Conservation (phyloP, 345 rosid genomes). For the Acer yangbiense region DNA sequence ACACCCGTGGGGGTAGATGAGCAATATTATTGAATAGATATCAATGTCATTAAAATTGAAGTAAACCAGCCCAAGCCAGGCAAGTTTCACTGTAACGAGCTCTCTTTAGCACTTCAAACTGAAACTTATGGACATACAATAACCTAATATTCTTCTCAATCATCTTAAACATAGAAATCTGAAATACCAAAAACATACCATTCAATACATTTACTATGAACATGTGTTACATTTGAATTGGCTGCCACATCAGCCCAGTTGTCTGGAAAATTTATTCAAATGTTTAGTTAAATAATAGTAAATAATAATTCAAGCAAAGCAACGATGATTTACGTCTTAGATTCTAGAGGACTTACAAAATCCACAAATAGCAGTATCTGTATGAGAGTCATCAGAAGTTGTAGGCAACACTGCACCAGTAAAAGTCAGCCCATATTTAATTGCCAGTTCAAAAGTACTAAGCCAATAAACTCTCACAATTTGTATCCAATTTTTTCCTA, state of each 20-base stretch:
- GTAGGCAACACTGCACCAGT: constrained; percentile 21
- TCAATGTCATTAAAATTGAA: not conserved
- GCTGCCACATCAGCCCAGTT: constrained; percentile 66
- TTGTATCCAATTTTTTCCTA: no score
- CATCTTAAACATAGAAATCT: not conserved
- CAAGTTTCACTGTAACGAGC: not conserved
- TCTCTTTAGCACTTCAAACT: not conserved
- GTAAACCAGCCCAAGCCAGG: not conserved
- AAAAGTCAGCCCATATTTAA: not conserved
- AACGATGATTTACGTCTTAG: constrained; percentile 49
- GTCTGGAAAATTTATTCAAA: constrained; percentile 25
- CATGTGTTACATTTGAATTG: constrained; percentile 56
- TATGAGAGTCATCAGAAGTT: constrained; percentile 19
- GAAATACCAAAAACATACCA: constrained; percentile 49
- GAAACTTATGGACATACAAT: not conserved
- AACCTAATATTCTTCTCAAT: not conserved
- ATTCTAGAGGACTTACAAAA: constrained; percentile 65
- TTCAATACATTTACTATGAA: constrained; percentile 67
- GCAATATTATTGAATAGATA: not conserved
- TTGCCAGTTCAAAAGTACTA: constrained; percentile 19
- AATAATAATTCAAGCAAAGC: not conserved
- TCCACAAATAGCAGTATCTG: constrained; percentile 46
- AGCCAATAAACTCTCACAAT: constrained; percentile 22
- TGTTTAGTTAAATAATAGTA: not conserved
- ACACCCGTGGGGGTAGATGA: no score